Evolutionary conservation across 2,329 filamentous ascomycete species (phyloP).

Genomic region (Cordyceps pruinosa): DNA sequence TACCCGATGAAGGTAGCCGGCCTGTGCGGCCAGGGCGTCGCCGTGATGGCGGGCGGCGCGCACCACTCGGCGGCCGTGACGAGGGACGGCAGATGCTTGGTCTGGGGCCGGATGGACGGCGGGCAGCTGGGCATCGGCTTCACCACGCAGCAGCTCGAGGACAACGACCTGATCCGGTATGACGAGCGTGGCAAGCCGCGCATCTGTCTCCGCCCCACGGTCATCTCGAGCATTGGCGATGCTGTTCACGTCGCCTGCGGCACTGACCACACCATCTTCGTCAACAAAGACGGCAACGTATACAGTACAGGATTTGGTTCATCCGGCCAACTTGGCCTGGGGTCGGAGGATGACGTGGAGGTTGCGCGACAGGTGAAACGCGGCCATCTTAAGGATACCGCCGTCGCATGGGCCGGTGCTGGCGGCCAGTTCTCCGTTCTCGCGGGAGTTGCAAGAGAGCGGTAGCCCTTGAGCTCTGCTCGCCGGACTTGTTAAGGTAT

Average conservation of each 20-base stretch:
- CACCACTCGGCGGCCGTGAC: conserved; percentile 62
- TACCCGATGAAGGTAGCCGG: conserved; percentile 56
- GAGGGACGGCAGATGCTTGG: conserved; percentile 40
- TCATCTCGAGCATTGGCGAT: background rate
- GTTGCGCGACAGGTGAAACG: background rate
- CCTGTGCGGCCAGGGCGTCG: conserved; percentile 53
- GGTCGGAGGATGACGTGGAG: background rate
- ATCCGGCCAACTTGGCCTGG: background rate
- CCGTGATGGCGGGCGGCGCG: conserved; percentile 54
- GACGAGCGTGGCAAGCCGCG: conserved; percentile 51
- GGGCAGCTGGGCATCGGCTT: conserved; percentile 42
- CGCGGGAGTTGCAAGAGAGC: background rate
- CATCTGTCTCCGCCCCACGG: conserved; percentile 21
- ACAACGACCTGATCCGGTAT: conserved; percentile 42
- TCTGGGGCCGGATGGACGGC: conserved; percentile 50
- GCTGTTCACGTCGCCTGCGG: background rate
- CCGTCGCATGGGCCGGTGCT: background rate
- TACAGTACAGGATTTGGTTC: background rate
- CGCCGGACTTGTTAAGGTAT: too few relatives aligned
- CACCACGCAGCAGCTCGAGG: conserved; percentile 38
- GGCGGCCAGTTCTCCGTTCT: background rate
- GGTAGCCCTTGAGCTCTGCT: too few relatives aligned
- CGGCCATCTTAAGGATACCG: background rate
- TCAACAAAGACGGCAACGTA: background rate
- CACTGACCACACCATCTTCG: background rate